A percentile compares a stretch with the other conserved stretches of the same genome.
Evolutionary conservation across 2,329 filamentous ascomycete genomes (phyloP).

Genomic region (Lecanoromycetidae sp.): DNA sequence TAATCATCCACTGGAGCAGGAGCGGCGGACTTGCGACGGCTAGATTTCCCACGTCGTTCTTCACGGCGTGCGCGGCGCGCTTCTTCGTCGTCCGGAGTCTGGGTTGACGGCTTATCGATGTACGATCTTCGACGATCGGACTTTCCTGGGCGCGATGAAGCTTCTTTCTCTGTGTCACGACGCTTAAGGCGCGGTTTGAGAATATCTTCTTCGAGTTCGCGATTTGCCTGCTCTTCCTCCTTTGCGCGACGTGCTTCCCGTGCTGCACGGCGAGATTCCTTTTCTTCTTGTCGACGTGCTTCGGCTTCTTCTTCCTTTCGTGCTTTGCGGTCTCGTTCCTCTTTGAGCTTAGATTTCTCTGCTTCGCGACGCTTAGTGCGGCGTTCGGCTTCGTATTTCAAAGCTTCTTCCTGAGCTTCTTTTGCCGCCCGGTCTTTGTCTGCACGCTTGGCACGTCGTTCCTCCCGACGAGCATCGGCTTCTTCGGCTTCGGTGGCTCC

Average conservation of each 20-base stretch:
- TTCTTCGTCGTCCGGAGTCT: slow-evolving; percentile 20
- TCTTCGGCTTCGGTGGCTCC: slow-evolving; percentile 15
- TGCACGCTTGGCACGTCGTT: slow-evolving; percentile 15
- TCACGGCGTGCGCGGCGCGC: slow-evolving; percentile 21
- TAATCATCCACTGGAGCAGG: slow-evolving; percentile 25
- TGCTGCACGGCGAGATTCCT: slow-evolving; percentile 46
- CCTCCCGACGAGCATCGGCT: slow-evolving; percentile 12
- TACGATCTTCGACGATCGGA: slow-evolving; percentile 22
- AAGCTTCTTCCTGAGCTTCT: slow-evolving; percentile 10
- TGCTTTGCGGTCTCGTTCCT: slow-evolving; percentile 40
- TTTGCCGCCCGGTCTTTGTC: slow-evolving; percentile 8
- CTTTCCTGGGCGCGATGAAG: slow-evolving; percentile 22
- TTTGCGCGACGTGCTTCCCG: slow-evolving; percentile 22
- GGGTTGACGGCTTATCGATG: slow-evolving; percentile 22
- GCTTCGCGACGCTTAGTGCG: slow-evolving; percentile 13
- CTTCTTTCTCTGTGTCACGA: slow-evolving; percentile 18
- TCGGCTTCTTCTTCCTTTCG: slow-evolving; percentile 48
- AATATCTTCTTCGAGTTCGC: slow-evolving; percentile 25
- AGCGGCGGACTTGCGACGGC: slow-evolving; percentile 28
- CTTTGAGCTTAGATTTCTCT: slow-evolving; percentile 21
- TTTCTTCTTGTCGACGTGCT: slow-evolving; percentile 44
- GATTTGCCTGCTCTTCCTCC: slow-evolving; percentile 24
- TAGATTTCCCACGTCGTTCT: slow-evolving; percentile 22
- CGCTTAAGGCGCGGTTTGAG: slow-evolving; percentile 24
- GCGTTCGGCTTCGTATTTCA: slow-evolving; percentile 14